Base-by-base conservation (phyloP, 2,329 filamentous ascomycete species). In the Tolypocladium endophyticum region DNA sequence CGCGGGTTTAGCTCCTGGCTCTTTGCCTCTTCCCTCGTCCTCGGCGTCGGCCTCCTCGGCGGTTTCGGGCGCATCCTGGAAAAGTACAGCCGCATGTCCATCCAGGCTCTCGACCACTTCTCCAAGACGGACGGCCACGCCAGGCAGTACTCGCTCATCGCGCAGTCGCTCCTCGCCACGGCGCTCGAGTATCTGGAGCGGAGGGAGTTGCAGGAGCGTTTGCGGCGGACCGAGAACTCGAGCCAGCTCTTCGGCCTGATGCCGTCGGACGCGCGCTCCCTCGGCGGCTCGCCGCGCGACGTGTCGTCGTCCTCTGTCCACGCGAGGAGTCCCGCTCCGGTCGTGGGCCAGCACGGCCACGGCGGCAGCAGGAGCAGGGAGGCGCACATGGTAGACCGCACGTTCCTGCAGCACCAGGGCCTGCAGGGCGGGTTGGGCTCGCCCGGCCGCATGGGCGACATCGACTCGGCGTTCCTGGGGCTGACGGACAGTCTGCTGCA, bases 1-100 rank as follows among this genome's bases (percentile, higher is more conserved):
- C 14, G 11, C 28, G 25, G 8, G 7, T 9, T 2, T 8, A 81
- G 80, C 3, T 81, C 79, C 0, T 83, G 80, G 80, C 66, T 82
- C 0, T 83, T 83, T 61, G 79, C 80, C 0, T 75, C 79, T 1
- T 81, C 80, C 0, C 73, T 83, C 0, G 80, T 82, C 0, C 73
- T 82, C 0, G 80, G 80, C 0, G 71, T 81, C 1, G 80, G 80
- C 0, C 74, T 82, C 0, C 71, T 83, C 0, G 79, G 79, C 1
- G 77, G 76, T 0, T 83, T 82, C 41, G 80, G 80, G 2, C 76
- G 79, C 5, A 76, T 80, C 18, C 72, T 82, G 0, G 80, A 82
- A 58, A 80, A 79, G 60, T 75, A 81, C 60, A 76, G 75, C 1
- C 75, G 74, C 35, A 74, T 76, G 68, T 77, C 78, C 0, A 80